Base-by-base conservation (phyloP, 805 yeast genomes). In the Millerozyma miso region DNA sequence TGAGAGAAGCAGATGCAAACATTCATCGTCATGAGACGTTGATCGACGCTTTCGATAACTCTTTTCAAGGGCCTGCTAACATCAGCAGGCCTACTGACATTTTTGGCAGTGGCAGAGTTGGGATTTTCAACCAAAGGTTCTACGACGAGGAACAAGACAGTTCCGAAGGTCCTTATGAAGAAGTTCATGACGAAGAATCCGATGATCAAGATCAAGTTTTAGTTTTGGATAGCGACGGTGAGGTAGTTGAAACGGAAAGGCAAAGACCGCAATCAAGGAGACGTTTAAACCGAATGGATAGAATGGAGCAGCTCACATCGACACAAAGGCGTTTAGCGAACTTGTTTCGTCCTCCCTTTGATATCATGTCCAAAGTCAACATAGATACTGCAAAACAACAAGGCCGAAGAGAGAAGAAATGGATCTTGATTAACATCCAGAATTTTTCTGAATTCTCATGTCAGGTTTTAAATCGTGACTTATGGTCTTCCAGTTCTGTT, bases 321-420 rank as follows among this genome's bases (percentile, higher is more conserved):
- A 79, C 73, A 39, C 88, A 79, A 62, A 73, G 80, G 49, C 71
- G 95, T 39, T 68, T 93, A 38, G 97, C 96, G 3, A 76, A 76
- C 47, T 69, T 93, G 20, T 93, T 91, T 63, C 74, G 91, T 47
- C 98, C 99, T 0, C 99, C 99, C 0, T 91, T 88, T 67, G 97
- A 91, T 52, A 67, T 93, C 29, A 88, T 93, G 55, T 73, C 81
- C 16, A 80, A 76, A 50, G 49, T 80, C 14, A 79, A 77, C 41
- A 60, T 93, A n/a, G 93, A 87, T 33, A 68, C 71, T 4, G 98
- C 98, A 2, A 86, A 82, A 51, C 49, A 54, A 1, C 71, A 73
- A 47, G 97, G 95, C 1, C 74, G 83, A 44, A 63, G 62, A 26
- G 73, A 70, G 45, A 69, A 78, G 41, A 87, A 83, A 62, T 90